Evolutionary conservation across 2,329 filamentous ascomycete species (phyloP).

Genomic region (Cryphonectria nitschkei): DNA sequence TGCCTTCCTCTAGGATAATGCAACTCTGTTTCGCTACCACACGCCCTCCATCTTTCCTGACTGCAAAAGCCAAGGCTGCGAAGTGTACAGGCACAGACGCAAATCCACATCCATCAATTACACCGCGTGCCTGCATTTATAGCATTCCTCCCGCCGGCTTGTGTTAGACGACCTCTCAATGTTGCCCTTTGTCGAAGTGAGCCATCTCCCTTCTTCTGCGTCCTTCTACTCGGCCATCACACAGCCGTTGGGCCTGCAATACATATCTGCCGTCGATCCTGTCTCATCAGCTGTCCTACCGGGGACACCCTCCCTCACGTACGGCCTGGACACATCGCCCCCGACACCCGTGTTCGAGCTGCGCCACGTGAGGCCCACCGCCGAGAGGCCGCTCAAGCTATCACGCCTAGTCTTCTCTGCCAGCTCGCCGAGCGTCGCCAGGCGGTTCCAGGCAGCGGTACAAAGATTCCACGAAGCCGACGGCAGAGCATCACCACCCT

Average conservation of each 20-base stretch:
- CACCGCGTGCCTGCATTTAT: conserved; percentile 14
- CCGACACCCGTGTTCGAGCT: conserved; percentile 50
- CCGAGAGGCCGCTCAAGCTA: conserved; percentile 45
- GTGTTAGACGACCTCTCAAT: conserved; percentile 36
- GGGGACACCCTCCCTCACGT: conserved; percentile 45
- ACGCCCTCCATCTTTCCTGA: not conserved
- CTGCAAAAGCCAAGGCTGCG: conserved; percentile 6
- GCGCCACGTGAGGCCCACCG: conserved; percentile 43
- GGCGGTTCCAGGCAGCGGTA: conserved; percentile 72
- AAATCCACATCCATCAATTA: not conserved
- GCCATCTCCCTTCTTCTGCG: conserved; percentile 75
- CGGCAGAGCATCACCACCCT: conserved; percentile 30
- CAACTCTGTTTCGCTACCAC: not conserved
- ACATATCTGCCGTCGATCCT: conserved; percentile 50
- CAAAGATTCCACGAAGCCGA: conserved; percentile 46
- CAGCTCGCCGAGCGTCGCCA: conserved; percentile 65
- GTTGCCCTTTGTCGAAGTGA: conserved; percentile 65
- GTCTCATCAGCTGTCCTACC: conserved; percentile 26
- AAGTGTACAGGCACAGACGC: not conserved
- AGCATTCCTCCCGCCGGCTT: conserved; percentile 15
- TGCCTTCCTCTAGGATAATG: not conserved
- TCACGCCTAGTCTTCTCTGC: conserved; percentile 69
- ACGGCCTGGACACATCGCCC: conserved; percentile 41
- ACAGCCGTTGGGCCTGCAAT: conserved; percentile 77
- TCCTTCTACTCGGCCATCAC: conserved; percentile 83